These are phyloP conservation scores for Conringia planisiliqua DNA, from an alignment of 345 rosid species.

Conservation along the genomic window DNA sequence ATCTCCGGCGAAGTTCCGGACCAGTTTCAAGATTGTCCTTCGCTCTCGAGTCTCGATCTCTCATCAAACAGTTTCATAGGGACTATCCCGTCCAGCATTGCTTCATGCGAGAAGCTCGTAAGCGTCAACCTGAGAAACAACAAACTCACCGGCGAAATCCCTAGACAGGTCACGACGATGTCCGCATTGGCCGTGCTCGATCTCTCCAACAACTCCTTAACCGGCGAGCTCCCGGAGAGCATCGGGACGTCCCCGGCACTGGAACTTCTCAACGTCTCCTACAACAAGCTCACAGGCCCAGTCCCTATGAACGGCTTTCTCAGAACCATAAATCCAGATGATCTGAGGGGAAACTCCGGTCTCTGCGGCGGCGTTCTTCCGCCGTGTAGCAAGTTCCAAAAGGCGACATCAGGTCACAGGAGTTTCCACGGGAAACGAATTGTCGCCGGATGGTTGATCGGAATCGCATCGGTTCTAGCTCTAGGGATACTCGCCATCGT, in stretches of 20 bases:
- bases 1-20: slow-evolving; percentile 81
- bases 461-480: slow-evolving; percentile 55
- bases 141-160: slow-evolving; percentile 65
- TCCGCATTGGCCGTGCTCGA: slow-evolving; percentile 82
- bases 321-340: slow-evolving; percentile 72
- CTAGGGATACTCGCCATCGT: slow-evolving; percentile 45
- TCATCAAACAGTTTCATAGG: slow-evolving; percentile 73
- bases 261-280: slow-evolving; percentile 75
- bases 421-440: slow-evolving; percentile 52
- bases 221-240: slow-evolving; percentile 68
- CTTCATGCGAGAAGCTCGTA: slow-evolving; percentile 75
- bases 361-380: slow-evolving; percentile 82
- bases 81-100: slow-evolving; percentile 72
- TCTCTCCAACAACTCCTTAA: slow-evolving; percentile 76
- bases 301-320: slow-evolving; percentile 77
- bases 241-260: slow-evolving; percentile 80
- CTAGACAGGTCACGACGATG: slow-evolving; percentile 64
- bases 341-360: slow-evolving; percentile 63
- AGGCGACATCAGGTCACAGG: slow-evolving; percentile 31
- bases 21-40: slow-evolving; percentile 88
- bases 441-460: slow-evolving; percentile 59
- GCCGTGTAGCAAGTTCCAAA: slow-evolving; percentile 54
- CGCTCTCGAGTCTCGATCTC: slow-evolving; percentile 78
- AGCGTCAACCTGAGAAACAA: slow-evolving; percentile 68
- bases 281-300: slow-evolving; percentile 76